Conservation (phyloP, 495 filamentous ascomycete genomes). For the Symbiotaphrina buchneri region DNA sequence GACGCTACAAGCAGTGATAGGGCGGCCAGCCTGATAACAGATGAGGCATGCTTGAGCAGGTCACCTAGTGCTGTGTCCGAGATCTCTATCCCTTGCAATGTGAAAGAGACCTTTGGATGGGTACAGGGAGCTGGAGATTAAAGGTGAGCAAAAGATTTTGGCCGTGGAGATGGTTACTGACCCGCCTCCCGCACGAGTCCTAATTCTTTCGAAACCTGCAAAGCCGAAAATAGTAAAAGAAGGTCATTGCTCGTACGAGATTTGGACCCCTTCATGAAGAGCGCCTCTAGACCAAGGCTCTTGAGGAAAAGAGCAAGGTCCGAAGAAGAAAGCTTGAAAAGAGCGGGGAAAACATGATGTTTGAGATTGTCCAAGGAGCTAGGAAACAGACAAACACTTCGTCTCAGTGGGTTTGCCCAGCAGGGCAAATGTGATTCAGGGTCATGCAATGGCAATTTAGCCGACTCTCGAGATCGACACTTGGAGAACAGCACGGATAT, state of each 20-base stretch:
- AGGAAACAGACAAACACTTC: constrained; percentile 20
- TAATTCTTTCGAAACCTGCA: constrained; percentile 59
- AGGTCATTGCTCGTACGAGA: constrained; percentile 18
- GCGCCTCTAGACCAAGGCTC: too few species aligned
- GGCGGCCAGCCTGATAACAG: constrained; percentile 45
- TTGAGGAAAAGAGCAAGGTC: constrained; percentile 34
- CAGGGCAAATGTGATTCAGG: constrained; percentile 17
- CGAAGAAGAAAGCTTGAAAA: constrained; percentile 35
- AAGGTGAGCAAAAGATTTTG: too few species aligned
- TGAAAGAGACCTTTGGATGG: too few species aligned
- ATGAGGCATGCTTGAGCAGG: constrained; percentile 37
- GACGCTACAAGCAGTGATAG: constrained; percentile 54
- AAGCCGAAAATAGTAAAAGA: constrained; percentile 36
- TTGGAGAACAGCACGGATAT: constrained; percentile 31
- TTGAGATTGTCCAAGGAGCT: constrained; percentile 41
- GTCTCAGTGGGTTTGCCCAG: constrained; percentile 26
- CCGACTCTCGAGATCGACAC: neutral
- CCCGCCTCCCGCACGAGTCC: constrained; percentile 54
- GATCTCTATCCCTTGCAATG: constrained; percentile 16
- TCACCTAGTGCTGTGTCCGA: constrained; percentile 18
- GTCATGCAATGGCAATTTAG: constrained; percentile 1
- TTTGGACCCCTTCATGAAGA: too few species aligned
- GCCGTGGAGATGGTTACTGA: too few species aligned
- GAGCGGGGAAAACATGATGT: constrained; percentile 44
- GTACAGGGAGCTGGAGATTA: too few species aligned